These are phyloP conservation scores for Ceratobasidium papillatum DNA, from an alignment of 1,284 basidiomycete species.

Conservation along the genomic window DNA sequence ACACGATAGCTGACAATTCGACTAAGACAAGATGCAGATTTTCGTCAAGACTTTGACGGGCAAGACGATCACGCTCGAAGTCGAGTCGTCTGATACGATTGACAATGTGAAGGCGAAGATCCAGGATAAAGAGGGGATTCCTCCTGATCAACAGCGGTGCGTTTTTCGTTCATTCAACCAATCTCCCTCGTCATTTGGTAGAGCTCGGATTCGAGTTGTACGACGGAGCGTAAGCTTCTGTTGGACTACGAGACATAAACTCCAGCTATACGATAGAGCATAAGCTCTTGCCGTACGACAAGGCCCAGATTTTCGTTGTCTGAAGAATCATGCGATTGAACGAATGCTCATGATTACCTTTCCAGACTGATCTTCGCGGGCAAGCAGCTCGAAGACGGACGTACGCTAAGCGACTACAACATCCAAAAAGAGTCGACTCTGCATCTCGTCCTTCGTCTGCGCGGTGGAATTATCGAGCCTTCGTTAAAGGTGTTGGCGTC, in stretches of 20 bases:
- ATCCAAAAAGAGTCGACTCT: conserved; percentile 99
- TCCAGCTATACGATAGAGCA: too few relatives aligned
- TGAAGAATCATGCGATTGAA: background rate
- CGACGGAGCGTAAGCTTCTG: too few relatives aligned
- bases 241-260: too few relatives aligned
- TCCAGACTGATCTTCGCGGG: conserved; percentile 84
- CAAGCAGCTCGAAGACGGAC: conserved; percentile 96
- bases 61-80: conserved; percentile 64
- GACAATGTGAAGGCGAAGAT: conserved; percentile 65
- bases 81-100: conserved; percentile 65
- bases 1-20: background rate
- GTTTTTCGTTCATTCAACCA: background rate
- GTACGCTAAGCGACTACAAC: conserved; percentile 95
- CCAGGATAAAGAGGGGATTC: conserved; percentile 72
- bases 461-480: conserved; percentile 99
- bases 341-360: background rate
- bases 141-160: conserved; percentile 88
- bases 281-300: too few relatives aligned
- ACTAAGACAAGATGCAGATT: conserved; percentile 54
- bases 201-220: too few relatives aligned
- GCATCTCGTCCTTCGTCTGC: conserved; percentile 96
- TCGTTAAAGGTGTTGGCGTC: conserved; percentile 95
- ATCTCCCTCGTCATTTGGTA: background rate
- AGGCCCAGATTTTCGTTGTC: too few relatives aligned
- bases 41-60: conserved; percentile 56